Evolutionary conservation across 768 basidiomycete genomes (phyloP).

Genomic region (Clitopilus hobsonii): DNA sequence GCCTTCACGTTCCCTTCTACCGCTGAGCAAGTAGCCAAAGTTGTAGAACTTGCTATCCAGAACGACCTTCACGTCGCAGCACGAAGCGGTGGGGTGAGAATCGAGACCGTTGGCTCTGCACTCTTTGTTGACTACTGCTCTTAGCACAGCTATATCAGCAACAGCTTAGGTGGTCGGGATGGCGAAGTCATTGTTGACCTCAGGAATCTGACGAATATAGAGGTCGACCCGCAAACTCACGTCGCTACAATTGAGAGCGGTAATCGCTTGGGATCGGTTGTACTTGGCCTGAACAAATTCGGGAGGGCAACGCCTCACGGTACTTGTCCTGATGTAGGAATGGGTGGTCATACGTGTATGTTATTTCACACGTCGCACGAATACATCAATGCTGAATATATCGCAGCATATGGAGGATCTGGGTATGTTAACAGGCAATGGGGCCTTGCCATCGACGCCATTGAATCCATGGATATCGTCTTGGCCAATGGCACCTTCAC

Average conservation of each 20-base stretch:
- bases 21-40: constrained; percentile 24
- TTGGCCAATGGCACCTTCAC: constrained; percentile 21
- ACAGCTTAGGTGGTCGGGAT: constrained; percentile 35
- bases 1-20: constrained; percentile 27
- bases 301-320: not conserved
- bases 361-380: not conserved
- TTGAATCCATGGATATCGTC: constrained; percentile 19
- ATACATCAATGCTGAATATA: not conserved
- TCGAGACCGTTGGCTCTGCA: too few species aligned
- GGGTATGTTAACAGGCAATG: constrained; percentile 22
- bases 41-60: constrained; percentile 23
- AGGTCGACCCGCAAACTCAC: constrained; percentile 21
- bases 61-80: constrained; percentile 30
- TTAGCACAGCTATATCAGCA: constrained; percentile 40
- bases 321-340: not conserved
- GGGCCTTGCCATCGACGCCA: constrained; percentile 23
- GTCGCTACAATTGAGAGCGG: constrained; percentile 27
- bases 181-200: constrained; percentile 39
- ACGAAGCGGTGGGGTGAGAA: constrained; percentile 34
- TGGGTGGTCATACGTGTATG: not conserved
- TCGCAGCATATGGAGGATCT: constrained; percentile 19
- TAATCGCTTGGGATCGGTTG: not conserved
- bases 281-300: not conserved
- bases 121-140: not conserved
- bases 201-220: constrained; percentile 27